Conservation (phyloP, 371 early-diverging fungal species). For the Rhizopus delemar region DNA sequence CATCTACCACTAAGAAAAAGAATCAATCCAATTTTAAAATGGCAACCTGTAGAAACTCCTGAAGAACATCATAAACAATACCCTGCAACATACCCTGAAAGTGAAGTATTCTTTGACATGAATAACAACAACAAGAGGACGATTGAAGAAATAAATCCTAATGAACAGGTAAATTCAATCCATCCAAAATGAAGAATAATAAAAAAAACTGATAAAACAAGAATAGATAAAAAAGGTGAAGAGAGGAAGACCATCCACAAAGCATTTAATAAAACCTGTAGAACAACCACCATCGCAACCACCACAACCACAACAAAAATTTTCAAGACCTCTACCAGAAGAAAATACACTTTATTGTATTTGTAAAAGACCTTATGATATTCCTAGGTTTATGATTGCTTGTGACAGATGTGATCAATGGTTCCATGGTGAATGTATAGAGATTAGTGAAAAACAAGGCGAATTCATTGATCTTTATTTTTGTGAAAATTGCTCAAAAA, state of each 20-base stretch:
- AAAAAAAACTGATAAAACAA: not conserved
- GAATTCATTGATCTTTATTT: slow-evolving; percentile 55
- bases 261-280: not conserved
- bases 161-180: not conserved
- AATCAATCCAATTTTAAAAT: slow-evolving; percentile 31
- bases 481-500: slow-evolving; percentile 51
- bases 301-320: slow-evolving; percentile 7
- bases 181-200: not conserved
- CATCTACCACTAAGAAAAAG: slow-evolving; percentile 39
- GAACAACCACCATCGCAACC: slow-evolving; percentile 5
- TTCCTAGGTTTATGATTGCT: slow-evolving; percentile 57
- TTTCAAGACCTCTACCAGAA: slow-evolving; percentile 12
- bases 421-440: slow-evolving; percentile 64
- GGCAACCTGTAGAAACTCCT: slow-evolving; percentile 39
- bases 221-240: slow-evolving; percentile 28
- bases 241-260: slow-evolving; percentile 27
- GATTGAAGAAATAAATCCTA: slow-evolving; percentile 8
- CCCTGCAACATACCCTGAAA: slow-evolving; percentile 16
- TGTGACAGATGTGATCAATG: slow-evolving; percentile 62
- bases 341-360: slow-evolving; percentile 44
- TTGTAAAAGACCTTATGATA: slow-evolving; percentile 53
- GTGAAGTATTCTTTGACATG: slow-evolving; percentile 4
- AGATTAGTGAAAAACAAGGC: slow-evolving; percentile 52
- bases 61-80: slow-evolving; percentile 28
- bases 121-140: slow-evolving; percentile 10